Conservation (phyloP, 169 alveolate species). For the Babesia bovis region DNA sequence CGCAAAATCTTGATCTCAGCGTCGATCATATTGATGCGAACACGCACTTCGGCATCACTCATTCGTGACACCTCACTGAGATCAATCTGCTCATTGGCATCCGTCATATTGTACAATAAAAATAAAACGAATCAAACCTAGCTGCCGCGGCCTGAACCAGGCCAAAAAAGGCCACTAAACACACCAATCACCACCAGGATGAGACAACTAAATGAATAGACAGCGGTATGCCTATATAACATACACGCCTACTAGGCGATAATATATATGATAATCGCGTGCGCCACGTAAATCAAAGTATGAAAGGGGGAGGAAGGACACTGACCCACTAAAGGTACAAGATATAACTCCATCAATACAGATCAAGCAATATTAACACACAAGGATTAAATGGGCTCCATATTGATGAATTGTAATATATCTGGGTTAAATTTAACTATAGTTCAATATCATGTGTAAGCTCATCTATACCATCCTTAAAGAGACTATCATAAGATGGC, state of each 20-base stretch:
- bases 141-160: slow-evolving; percentile 4
- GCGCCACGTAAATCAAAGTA: neutral
- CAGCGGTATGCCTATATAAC: neutral
- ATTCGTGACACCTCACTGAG: slow-evolving; percentile 68
- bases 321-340: neutral
- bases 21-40: slow-evolving; percentile 79
- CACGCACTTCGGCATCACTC: slow-evolving; percentile 70
- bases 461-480: no score
- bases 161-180: slow-evolving; percentile 5
- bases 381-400: no score
- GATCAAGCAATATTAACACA: no score
- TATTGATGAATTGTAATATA: no score
- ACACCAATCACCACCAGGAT: neutral
- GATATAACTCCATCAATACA: no score
- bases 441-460: no score
- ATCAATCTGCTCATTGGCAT: slow-evolving; percentile 49
- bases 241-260: slow-evolving; percentile 4
- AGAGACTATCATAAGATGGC: no score
- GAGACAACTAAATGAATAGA: neutral
- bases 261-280: neutral
- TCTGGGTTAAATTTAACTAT: no score
- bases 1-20: slow-evolving; percentile 85
- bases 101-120: slow-evolving; percentile 5
- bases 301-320: slow-evolving; percentile 4
- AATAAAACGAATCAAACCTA: neutral